A percentile compares a stretch with the other conserved stretches of the same genome.
phyloP scores from a whole-genome alignment of 352 stramenopile species.

The Globisporangium spiculum region DNA sequence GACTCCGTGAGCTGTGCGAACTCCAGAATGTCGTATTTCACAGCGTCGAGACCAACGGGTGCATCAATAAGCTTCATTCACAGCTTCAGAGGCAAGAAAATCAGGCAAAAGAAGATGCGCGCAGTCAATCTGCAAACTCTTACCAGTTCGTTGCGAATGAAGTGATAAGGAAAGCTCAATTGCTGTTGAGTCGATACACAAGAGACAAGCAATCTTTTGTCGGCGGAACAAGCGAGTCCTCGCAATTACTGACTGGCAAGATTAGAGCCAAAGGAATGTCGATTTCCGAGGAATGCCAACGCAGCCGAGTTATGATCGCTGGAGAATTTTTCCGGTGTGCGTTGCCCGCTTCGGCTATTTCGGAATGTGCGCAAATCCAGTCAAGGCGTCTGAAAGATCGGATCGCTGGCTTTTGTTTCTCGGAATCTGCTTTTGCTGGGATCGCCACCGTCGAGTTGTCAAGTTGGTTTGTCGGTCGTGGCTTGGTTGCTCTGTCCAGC shows the following conservation, averaged over 20 bases:
- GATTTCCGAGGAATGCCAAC: background rate
- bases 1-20: slow-evolving; percentile 47
- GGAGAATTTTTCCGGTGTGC: slow-evolving; percentile 34
- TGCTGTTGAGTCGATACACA: slow-evolving; percentile 29
- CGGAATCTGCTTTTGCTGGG: slow-evolving; percentile 18
- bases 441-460: slow-evolving; percentile 23
- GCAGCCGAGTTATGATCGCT: slow-evolving; percentile 10
- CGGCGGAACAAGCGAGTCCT: background rate
- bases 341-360: slow-evolving; percentile 19
- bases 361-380: slow-evolving; percentile 30
- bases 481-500: slow-evolving; percentile 27
- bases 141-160: slow-evolving; percentile 32
- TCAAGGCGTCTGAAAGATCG: slow-evolving; percentile 34
- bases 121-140: slow-evolving; percentile 15
- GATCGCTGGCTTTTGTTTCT: slow-evolving; percentile 32
- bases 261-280: background rate
- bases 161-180: slow-evolving; percentile 28
- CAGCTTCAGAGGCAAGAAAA: slow-evolving; percentile 24
- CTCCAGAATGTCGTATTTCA: slow-evolving; percentile 41
- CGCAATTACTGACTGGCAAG: background rate
- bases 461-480: slow-evolving; percentile 37
- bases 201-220: slow-evolving; percentile 3
- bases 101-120: background rate
- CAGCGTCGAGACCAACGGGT: slow-evolving; percentile 31
- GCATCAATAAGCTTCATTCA: slow-evolving; percentile 36